A percentile compares a stretch with the other conserved stretches of the same genome.
Conservation (phyloP, 495 filamentous ascomycete species). For the Lasiosphaeria hispida region DNA sequence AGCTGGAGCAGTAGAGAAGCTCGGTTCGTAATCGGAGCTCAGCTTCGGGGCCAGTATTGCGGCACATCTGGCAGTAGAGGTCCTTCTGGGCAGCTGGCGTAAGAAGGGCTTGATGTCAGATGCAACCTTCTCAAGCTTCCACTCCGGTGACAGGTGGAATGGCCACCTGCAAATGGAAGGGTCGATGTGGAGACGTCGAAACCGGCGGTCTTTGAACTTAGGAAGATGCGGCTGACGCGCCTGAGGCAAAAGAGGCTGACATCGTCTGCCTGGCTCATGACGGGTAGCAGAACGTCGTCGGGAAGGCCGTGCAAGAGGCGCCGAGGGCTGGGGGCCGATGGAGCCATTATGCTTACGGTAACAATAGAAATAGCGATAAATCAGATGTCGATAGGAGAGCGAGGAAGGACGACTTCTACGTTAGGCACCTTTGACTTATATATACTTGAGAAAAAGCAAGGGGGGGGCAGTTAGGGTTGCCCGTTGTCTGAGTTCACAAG, state of each 20-base stretch:
- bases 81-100: conserved; percentile 2
- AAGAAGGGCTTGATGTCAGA: background rate
- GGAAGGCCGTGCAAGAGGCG: background rate
- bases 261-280: conserved; percentile 3
- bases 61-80: conserved; percentile 2
- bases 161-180: background rate
- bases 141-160: background rate
- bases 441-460: too few relatives aligned
- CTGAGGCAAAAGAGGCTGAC: background rate
- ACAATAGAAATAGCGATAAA: too few relatives aligned
- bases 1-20: conserved; percentile 3
- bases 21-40: background rate
- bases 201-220: background rate
- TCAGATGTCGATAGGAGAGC: too few relatives aligned
- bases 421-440: too few relatives aligned
- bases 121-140: background rate
- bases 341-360: too few relatives aligned
- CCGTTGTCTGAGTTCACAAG: too few relatives aligned
- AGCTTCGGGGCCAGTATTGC: background rate
- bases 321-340: too few relatives aligned
- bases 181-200: conserved; percentile 1
- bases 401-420: too few relatives aligned
- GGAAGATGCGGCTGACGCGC: background rate
- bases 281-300: background rate
- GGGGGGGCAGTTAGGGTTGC: too few relatives aligned